A percentile compares a stretch with the other conserved stretches of the same genome.
phyloP scores from a whole-genome alignment of 176 grass and related monocot genomes.

The Saccharum officinarum region DNA sequence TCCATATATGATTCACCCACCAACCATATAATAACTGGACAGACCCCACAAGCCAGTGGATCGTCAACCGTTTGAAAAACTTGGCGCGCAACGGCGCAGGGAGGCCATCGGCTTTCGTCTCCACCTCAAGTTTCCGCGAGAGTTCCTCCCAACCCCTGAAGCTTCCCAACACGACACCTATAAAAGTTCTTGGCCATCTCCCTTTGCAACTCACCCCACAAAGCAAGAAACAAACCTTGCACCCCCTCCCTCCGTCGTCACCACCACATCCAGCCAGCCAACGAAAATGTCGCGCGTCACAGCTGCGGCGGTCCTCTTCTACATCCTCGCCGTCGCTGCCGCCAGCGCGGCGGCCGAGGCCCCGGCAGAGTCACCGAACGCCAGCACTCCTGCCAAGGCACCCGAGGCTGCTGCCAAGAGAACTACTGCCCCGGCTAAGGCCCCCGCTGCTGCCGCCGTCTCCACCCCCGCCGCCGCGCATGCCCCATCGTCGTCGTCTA shows the following conservation, averaged over 20 bases:
- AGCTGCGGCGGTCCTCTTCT: slow-evolving; percentile 38
- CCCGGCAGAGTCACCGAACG: slow-evolving; percentile 34
- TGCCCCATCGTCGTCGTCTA: not conserved
- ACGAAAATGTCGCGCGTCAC: slow-evolving; percentile 43
- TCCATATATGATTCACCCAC: not conserved
- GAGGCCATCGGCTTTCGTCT: not conserved
- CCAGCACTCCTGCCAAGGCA: slow-evolving; percentile 21
- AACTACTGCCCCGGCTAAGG: slow-evolving; percentile 11
- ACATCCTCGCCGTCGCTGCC: slow-evolving; percentile 29
- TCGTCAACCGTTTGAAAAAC: slow-evolving; percentile 16
- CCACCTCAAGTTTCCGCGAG: not conserved
- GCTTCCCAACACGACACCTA: not conserved
- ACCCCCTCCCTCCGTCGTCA: not conserved
- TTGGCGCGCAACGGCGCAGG: slow-evolving; percentile 28
- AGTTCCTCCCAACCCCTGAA: slow-evolving; percentile 8
- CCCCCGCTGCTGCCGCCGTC: not conserved
- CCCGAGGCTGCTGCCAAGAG: slow-evolving; percentile 18
- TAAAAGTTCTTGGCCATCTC: not conserved
- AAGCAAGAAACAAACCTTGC: slow-evolving; percentile 31
- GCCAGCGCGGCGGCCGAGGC: slow-evolving; percentile 21
- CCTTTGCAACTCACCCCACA: slow-evolving; percentile 47
- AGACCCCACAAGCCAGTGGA: not conserved
- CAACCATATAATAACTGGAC: not conserved
- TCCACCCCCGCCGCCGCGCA: not conserved
- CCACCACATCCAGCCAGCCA: not conserved